phyloP scores from a whole-genome alignment of 1,284 basidiomycete species.

The Cutaneotrichosporon mucoides region DNA sequence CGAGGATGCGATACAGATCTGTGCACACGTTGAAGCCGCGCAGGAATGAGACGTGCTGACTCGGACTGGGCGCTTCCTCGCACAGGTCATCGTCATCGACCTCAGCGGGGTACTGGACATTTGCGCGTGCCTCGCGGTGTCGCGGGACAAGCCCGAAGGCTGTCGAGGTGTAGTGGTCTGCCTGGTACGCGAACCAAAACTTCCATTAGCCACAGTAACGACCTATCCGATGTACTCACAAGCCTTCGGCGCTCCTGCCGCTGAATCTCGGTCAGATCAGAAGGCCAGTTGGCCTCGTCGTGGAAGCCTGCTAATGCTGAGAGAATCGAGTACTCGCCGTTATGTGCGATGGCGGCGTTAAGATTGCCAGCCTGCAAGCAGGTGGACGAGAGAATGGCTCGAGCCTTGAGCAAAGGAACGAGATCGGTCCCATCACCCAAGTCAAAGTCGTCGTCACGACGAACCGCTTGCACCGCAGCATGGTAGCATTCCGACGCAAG shows the following conservation, averaged over 20 bases:
- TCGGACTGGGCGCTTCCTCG: neutral
- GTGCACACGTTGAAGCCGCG: neutral
- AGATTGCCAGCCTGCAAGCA: neutral
- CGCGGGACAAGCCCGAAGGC: neutral
- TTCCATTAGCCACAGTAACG: neutral
- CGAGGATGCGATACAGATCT: slow-evolving; percentile 1
- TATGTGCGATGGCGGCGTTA: neutral
- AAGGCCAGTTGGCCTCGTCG: neutral
- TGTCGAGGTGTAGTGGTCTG: neutral
- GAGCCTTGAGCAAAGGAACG: neutral
- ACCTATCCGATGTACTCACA: neutral
- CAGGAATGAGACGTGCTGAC: neutral
- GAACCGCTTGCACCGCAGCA: neutral
- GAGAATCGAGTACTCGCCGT: neutral
- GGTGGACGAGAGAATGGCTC: neutral
- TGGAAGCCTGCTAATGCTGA: neutral
- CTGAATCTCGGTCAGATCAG: neutral
- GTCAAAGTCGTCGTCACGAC: neutral
- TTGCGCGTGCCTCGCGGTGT: neutral
- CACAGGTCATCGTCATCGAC: neutral
- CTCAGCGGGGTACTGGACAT: neutral
- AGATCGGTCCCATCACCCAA: neutral
- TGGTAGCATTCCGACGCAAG: neutral
- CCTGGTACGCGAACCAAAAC: neutral
- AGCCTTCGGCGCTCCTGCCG: slow-evolving; percentile 1